Evolutionary conservation across 805 yeast species (phyloP).

Genomic region (Blastobotrys terrestris): DNA sequence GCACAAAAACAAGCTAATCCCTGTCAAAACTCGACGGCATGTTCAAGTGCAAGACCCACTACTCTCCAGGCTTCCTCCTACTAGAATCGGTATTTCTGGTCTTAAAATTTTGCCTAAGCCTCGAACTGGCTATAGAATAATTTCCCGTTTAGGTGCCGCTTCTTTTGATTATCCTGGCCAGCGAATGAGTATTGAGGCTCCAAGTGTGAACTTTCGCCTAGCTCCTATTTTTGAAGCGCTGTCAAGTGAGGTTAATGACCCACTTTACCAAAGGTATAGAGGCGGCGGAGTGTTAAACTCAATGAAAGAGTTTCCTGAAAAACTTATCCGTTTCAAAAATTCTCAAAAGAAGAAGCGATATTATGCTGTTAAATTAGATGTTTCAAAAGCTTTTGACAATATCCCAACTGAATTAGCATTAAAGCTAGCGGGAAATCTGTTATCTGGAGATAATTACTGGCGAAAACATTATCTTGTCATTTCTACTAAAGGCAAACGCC

Average conservation of each 20-base stretch:
- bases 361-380: constrained; percentile 65
- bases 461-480: background rate
- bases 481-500: background rate
- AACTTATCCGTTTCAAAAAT: background rate
- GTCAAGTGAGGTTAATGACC: background rate
- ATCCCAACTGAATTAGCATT: constrained; percentile 30
- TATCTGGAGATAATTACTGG: constrained; percentile 13
- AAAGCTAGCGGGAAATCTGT: constrained; percentile 10
- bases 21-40: background rate
- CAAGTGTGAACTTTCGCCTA: background rate
- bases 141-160: background rate
- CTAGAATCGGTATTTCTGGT: background rate
- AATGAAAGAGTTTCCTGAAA: background rate
- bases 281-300: background rate
- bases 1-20: background rate
- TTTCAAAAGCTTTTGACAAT: constrained; percentile 69
- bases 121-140: background rate
- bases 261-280: background rate
- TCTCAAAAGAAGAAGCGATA: constrained; percentile 19
- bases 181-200: background rate
- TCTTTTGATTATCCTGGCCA: background rate
- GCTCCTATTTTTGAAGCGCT: background rate
- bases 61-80: background rate
- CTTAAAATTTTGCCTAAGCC: background rate
- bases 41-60: background rate